A percentile compares a stretch with the other conserved stretches of the same genome.
phyloP scores from a whole-genome alignment of 2,329 filamentous ascomycete species.

The Fusarium foetens region DNA sequence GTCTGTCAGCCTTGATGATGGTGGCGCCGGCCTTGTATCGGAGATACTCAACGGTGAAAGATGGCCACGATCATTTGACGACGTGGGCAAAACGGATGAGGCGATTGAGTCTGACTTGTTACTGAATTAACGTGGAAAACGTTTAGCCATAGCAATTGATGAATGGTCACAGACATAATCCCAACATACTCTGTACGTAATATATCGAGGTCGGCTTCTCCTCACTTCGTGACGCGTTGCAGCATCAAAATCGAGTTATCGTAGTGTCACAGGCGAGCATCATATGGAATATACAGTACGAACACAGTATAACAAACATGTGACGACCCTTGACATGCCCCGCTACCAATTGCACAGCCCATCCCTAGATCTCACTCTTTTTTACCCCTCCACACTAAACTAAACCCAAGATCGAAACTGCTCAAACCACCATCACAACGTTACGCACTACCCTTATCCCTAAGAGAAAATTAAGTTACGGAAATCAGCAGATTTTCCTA shows the following conservation, averaged over 20 bases:
- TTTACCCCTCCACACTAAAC: slow-evolving; percentile 43
- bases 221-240: slow-evolving; percentile 23
- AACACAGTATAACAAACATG: slow-evolving; percentile 32
- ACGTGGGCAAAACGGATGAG: slow-evolving; percentile 13
- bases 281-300: slow-evolving; percentile 9
- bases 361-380: slow-evolving; percentile 14
- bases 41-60: background rate
- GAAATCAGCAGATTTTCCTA: slow-evolving; percentile 5
- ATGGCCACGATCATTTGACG: background rate
- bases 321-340: slow-evolving; percentile 23
- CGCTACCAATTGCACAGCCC: slow-evolving; percentile 13
- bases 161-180: background rate
- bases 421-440: slow-evolving; percentile 12
- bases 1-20: slow-evolving; percentile 25
- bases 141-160: background rate
- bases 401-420: slow-evolving; percentile 22
- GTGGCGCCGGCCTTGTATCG: slow-evolving; percentile 35
- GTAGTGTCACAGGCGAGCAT: background rate
- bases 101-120: slow-evolving; percentile 3
- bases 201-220: background rate
- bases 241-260: slow-evolving; percentile 14
- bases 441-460: slow-evolving; percentile 6
- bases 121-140: slow-evolving; percentile 1
- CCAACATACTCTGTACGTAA: background rate
- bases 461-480: background rate